Conservation (phyloP, 2,329 filamentous ascomycete species). For the Verticillium klebahnii region DNA sequence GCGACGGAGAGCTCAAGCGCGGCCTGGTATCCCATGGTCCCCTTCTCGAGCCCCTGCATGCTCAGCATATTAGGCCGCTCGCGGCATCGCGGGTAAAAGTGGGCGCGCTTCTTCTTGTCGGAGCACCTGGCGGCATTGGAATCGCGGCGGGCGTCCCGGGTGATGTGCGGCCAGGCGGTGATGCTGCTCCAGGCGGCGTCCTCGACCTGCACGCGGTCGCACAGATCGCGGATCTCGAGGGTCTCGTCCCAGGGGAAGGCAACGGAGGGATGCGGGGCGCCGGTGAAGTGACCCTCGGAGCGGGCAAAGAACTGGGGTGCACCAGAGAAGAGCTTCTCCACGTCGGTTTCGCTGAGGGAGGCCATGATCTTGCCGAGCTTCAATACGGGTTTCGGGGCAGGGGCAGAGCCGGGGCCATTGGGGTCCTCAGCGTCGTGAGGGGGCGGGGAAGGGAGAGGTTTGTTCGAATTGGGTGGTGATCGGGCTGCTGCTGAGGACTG, state of each 20-base stretch:
- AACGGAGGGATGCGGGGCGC: slow-evolving; percentile 57
- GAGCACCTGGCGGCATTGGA: slow-evolving; percentile 30
- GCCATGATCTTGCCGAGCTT: slow-evolving; percentile 56
- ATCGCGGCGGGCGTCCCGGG: slow-evolving; percentile 39
- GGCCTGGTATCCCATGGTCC: slow-evolving; percentile 64
- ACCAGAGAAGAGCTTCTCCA: slow-evolving; percentile 70
- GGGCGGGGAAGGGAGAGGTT: slow-evolving; percentile 53
- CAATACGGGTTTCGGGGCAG: slow-evolving; percentile 37
- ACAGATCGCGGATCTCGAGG: slow-evolving; percentile 56
- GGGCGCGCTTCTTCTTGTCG: slow-evolving; percentile 42
- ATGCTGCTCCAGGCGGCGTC: slow-evolving; percentile 59
- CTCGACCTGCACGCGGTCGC: slow-evolving; percentile 60
- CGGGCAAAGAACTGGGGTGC: slow-evolving; percentile 67
- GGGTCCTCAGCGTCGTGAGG: slow-evolving; percentile 35
- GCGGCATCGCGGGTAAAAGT: slow-evolving; percentile 54
- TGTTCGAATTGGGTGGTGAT: slow-evolving; percentile 43
- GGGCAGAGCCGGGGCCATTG: slow-evolving; percentile 23
- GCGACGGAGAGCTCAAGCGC: slow-evolving; percentile 62
- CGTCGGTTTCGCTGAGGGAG: slow-evolving; percentile 51
- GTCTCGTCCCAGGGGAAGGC: slow-evolving; percentile 65
- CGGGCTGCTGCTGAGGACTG: not conserved
- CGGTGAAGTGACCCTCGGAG: slow-evolving; percentile 54
- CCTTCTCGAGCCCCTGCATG: slow-evolving; percentile 67
- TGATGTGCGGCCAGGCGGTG: slow-evolving; percentile 61
- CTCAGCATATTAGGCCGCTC: slow-evolving; percentile 69